These are phyloP conservation scores for Tylopilus vinaceipallidus DNA, from an alignment of 768 basidiomycete species.

Conservation along the genomic window DNA sequence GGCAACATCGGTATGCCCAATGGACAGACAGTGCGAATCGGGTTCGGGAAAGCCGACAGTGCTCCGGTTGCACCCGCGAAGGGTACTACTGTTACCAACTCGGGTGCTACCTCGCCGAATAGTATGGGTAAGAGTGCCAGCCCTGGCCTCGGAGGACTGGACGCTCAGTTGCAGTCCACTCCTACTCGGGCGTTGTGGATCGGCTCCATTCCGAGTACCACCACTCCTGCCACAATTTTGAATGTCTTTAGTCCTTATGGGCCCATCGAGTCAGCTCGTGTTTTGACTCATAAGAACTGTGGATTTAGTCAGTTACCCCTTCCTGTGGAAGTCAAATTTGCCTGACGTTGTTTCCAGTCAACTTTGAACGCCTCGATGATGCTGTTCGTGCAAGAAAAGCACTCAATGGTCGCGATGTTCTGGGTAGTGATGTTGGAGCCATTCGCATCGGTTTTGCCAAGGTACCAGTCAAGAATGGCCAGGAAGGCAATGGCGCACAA, in stretches of 20 bases:
- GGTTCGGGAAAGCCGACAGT: conserved; percentile 97
- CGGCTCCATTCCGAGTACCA: conserved; percentile 93
- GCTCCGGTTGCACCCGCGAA: conserved; percentile 90
- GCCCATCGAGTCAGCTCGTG: conserved; percentile 94
- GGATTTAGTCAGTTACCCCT: conserved; percentile 65
- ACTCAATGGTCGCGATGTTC: conserved; percentile 91
- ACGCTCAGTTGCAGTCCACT: conserved; percentile 83
- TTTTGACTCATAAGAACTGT: conserved; percentile 96
- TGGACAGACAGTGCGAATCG: conserved; percentile 94
- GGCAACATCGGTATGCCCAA: conserved; percentile 94
- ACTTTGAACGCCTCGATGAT: conserved; percentile 96
- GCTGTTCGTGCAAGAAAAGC: conserved; percentile 95
- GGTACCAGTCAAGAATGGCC: conserved; percentile 87
- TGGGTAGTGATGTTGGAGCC: conserved; percentile 95
- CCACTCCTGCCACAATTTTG: conserved; percentile 90
- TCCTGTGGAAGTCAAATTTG: not conserved
- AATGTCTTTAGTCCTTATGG: conserved; percentile 98
- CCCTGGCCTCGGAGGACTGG: conserved; percentile 65
- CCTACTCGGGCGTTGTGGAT: conserved; percentile 98
- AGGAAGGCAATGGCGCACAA: conserved; percentile 54
- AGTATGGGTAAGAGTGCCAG: conserved; percentile 48
- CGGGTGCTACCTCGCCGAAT: conserved; percentile 65
- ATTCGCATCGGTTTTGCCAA: conserved; percentile 97
- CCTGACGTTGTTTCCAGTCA: conserved; percentile 50
- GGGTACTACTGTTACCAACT: conserved; percentile 59